A percentile compares a stretch with the other conserved stretches of the same genome.
phyloP scores from a whole-genome alignment of 129 eudicot species.

The Flaveria bidentis region DNA sequence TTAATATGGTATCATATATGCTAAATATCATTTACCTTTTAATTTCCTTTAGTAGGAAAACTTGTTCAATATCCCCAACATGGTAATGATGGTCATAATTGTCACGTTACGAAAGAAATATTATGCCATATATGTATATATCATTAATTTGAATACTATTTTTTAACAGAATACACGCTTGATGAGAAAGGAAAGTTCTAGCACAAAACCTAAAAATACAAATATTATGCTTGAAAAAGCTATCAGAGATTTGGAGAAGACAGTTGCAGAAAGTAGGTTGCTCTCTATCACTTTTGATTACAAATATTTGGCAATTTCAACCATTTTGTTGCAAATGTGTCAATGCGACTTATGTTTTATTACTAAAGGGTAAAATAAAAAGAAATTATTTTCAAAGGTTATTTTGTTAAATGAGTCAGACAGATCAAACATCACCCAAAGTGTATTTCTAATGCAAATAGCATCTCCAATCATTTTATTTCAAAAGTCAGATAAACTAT shows the following conservation, averaged over 20 bases:
- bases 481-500: not conserved
- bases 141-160: conserved; percentile 19
- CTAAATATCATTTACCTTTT: conserved; percentile 16
- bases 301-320: not conserved
- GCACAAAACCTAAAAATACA: conserved; percentile 53
- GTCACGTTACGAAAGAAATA: conserved; percentile 6
- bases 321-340: not conserved
- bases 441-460: not conserved
- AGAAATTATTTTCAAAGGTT: not conserved
- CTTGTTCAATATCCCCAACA: conserved; percentile 12
- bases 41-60: not conserved
- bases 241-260: conserved; percentile 87
- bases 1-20: not conserved
- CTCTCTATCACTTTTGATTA: not conserved
- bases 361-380: not conserved
- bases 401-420: not conserved
- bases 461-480: not conserved
- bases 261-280: conserved; percentile 88
- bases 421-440: not conserved
- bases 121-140: conserved; percentile 10
- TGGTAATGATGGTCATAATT: conserved; percentile 9
- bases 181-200: conserved; percentile 80
- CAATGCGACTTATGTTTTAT: not conserved
- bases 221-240: conserved; percentile 73
- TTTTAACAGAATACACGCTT: conserved; percentile 54